phyloP scores from a whole-genome alignment of 352 stramenopile genomes.

The Phytophthora hibernalis region DNA sequence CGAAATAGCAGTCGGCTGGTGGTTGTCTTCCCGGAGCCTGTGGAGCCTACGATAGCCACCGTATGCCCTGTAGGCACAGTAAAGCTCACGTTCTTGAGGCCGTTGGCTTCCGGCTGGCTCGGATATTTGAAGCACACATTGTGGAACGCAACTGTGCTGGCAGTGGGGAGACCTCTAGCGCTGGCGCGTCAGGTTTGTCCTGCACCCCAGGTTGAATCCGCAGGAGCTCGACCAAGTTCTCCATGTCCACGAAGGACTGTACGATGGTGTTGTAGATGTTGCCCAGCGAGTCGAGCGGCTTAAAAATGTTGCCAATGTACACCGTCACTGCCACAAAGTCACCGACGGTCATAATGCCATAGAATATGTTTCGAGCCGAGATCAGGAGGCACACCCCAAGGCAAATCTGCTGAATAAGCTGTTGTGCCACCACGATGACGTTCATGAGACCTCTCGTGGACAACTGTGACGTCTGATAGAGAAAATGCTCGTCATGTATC shows the following conservation, averaged over 20 bases:
- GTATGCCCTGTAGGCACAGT: constrained; percentile 82
- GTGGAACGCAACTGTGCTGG: constrained; percentile 90
- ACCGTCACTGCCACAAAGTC: constrained; percentile 96
- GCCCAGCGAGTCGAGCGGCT: constrained; percentile 96
- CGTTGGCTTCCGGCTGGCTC: constrained; percentile 83
- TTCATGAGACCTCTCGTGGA: constrained; percentile 92
- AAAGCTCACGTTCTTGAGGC: constrained; percentile 88
- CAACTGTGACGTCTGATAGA: constrained; percentile 92
- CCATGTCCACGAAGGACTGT: constrained; percentile 97
- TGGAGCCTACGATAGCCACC: constrained; percentile 94
- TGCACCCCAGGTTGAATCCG: constrained; percentile 92
- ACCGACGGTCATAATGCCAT: constrained; percentile 82
- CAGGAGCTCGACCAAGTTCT: constrained; percentile 96
- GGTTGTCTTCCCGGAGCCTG: constrained; percentile 94
- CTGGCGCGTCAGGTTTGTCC: constrained; percentile 82
- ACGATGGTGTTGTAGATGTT: constrained; percentile 97
- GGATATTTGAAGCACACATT: constrained; percentile 94
- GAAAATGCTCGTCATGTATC: constrained; percentile 72
- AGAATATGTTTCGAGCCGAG: constrained; percentile 56
- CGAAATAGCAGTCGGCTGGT: constrained; percentile 95
- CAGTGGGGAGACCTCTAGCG: constrained; percentile 48
- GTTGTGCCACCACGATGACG: constrained; percentile 94
- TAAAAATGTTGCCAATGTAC: constrained; percentile 96
- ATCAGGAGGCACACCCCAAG: constrained; percentile 82
- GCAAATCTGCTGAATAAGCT: constrained; percentile 92